phyloP scores from a whole-genome alignment of 2,329 filamentous ascomycete genomes.

The Penicillium sp. region DNA sequence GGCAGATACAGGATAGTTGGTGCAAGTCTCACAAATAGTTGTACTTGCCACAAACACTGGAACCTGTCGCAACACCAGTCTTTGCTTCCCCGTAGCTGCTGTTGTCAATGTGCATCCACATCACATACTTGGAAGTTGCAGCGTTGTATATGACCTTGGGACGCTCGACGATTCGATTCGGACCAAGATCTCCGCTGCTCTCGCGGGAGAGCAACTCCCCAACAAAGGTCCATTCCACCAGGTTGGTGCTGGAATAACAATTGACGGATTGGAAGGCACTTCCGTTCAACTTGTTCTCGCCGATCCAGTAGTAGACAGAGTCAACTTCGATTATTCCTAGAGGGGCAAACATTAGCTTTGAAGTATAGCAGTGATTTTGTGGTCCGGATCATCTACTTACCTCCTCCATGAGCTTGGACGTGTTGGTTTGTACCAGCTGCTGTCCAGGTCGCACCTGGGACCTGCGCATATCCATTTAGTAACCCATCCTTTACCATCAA shows the following conservation, averaged over 20 bases:
- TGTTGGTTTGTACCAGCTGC: constrained; percentile 2
- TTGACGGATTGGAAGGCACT: constrained; percentile 65
- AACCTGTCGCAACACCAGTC: constrained; percentile 64
- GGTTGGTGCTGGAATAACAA: constrained; percentile 65
- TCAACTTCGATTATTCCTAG: constrained; percentile 55
- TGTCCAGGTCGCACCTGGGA: not conserved
- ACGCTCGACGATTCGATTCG: constrained; percentile 64
- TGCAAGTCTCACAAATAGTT: constrained; percentile 36
- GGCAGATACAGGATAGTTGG: too few species aligned
- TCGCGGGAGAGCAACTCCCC: constrained; percentile 60
- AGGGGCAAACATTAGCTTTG: not conserved
- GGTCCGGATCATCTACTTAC: not conserved
- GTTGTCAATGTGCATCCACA: constrained; percentile 70
- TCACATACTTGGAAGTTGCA: constrained; percentile 64
- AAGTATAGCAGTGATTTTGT: too few species aligned
- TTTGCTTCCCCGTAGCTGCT: constrained; percentile 64
- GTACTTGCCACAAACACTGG: constrained; percentile 64
- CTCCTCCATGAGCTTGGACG: constrained; percentile 1
- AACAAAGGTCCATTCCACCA: constrained; percentile 66
- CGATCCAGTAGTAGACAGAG: constrained; percentile 66
- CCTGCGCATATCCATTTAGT: not conserved
- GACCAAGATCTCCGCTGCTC: constrained; percentile 59
- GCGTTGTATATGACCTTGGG: constrained; percentile 71
- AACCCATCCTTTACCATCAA: not conserved
- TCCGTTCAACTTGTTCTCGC: constrained; percentile 69